Evolutionary conservation across 2,329 filamentous ascomycete species (phyloP).

Genomic region (Pseudocercospora cruenta): DNA sequence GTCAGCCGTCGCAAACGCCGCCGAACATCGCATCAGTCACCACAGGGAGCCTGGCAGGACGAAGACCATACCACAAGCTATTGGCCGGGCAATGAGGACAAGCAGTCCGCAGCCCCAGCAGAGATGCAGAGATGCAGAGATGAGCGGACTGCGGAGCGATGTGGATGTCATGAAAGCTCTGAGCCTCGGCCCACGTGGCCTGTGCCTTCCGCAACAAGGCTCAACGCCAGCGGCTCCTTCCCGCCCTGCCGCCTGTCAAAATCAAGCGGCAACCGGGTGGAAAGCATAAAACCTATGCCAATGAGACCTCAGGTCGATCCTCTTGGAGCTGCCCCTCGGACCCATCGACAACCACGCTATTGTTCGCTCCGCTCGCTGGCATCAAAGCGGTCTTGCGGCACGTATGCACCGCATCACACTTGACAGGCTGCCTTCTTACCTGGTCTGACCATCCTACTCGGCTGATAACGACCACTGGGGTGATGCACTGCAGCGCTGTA

Average conservation of each 20-base stretch:
- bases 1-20: neutral
- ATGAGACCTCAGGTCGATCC: neutral
- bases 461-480: neutral
- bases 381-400: neutral
- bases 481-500: neutral
- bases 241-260: constrained; percentile 4
- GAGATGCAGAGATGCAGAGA: constrained; percentile 1
- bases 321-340: neutral
- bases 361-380: neutral
- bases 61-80: neutral
- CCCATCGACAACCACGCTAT: constrained; percentile 8
- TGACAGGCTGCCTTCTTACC: neutral
- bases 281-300: neutral
- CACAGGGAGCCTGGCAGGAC: neutral
- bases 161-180: neutral
- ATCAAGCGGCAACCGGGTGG: neutral
- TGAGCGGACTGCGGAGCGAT: neutral
- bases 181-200: constrained; percentile 3
- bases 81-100: neutral
- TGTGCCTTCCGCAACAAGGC: neutral
- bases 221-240: constrained; percentile 3
- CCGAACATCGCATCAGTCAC: neutral
- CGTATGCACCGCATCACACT: neutral
- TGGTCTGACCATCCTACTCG: neutral
- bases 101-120: neutral